Conservation (phyloP, 2,329 filamentous ascomycete species). For the Uncinocarpus reesii region DNA sequence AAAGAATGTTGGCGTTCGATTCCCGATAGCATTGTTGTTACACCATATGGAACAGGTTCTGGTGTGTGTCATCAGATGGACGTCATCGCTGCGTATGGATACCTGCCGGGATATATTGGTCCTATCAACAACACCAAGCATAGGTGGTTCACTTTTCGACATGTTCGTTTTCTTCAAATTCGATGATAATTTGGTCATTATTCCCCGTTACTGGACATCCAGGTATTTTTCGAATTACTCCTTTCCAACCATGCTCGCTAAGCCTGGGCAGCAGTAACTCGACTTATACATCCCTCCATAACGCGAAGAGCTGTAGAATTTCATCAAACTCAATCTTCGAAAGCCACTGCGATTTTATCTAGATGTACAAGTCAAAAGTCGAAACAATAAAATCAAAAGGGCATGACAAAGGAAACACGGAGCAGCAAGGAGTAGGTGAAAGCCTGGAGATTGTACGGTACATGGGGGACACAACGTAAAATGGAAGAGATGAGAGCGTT, state of each 20-base stretch:
- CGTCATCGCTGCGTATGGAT: constrained; percentile 7
- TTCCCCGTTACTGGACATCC: too few species aligned
- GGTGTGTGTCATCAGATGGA: background rate
- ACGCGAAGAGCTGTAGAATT: too few species aligned
- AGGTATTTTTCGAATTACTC: too few species aligned
- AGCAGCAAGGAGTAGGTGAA: background rate
- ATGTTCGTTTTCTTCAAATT: too few species aligned
- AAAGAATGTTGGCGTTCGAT: background rate
- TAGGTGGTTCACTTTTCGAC: too few species aligned
- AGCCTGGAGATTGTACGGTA: background rate
- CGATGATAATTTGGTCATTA: too few species aligned
- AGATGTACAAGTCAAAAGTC: background rate
- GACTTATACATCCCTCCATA: too few species aligned
- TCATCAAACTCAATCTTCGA: too few species aligned
- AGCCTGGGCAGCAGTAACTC: too few species aligned
- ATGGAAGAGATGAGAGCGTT: background rate
- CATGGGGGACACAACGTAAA: background rate
- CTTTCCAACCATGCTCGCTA: too few species aligned
- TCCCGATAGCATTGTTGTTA: background rate
- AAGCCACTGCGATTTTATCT: background rate
- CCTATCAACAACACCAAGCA: too few species aligned
- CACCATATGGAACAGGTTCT: background rate
- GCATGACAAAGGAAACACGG: background rate
- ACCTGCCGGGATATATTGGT: too few species aligned
- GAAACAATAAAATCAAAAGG: background rate